phyloP scores from a whole-genome alignment of 2,329 filamentous ascomycete genomes.

The Phialocephala subalpina region DNA sequence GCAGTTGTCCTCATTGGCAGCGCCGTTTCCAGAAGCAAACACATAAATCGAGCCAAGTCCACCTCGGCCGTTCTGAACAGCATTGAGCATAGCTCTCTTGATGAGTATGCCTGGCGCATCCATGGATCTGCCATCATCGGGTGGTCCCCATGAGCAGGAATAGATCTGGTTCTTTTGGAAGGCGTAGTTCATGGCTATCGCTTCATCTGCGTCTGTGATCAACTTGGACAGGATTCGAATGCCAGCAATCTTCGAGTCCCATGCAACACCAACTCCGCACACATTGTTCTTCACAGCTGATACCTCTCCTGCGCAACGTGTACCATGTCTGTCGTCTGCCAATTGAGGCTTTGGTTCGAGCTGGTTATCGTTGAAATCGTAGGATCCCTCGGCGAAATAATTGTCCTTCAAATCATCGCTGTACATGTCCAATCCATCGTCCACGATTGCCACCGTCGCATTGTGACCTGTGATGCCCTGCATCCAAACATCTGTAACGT shows the following conservation, averaged over 20 bases:
- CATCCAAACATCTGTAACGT: slow-evolving; percentile 93
- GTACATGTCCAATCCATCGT: slow-evolving; percentile 96
- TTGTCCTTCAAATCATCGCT: slow-evolving; percentile 92
- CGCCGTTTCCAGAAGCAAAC: slow-evolving; percentile 96
- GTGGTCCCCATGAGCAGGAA: slow-evolving; percentile 98
- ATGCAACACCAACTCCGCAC: slow-evolving; percentile 95
- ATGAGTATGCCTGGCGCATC: slow-evolving; percentile 91
- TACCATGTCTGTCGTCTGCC: slow-evolving; percentile 88
- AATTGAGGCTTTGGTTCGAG: slow-evolving; percentile 83
- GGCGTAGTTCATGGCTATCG: slow-evolving; percentile 89
- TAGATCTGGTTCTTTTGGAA: slow-evolving; percentile 95
- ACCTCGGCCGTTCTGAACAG: slow-evolving; percentile 84
- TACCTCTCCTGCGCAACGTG: slow-evolving; percentile 93
- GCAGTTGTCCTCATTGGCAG: slow-evolving; percentile 88
- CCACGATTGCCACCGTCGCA: slow-evolving; percentile 90
- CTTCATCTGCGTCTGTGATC: slow-evolving; percentile 93
- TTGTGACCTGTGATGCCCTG: slow-evolving; percentile 91
- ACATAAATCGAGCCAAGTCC: slow-evolving; percentile 93
- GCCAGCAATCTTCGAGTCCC: slow-evolving; percentile 88
- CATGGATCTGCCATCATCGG: slow-evolving; percentile 93
- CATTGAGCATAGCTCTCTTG: slow-evolving; percentile 88
- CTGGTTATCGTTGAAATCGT: slow-evolving; percentile 91
- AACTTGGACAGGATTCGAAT: slow-evolving; percentile 91
- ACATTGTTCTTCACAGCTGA: slow-evolving; percentile 91
- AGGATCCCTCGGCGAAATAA: slow-evolving; percentile 92